Evolutionary conservation across 306 rosid genomes (phyloP).

Genomic region (Arachis hypogaea): DNA sequence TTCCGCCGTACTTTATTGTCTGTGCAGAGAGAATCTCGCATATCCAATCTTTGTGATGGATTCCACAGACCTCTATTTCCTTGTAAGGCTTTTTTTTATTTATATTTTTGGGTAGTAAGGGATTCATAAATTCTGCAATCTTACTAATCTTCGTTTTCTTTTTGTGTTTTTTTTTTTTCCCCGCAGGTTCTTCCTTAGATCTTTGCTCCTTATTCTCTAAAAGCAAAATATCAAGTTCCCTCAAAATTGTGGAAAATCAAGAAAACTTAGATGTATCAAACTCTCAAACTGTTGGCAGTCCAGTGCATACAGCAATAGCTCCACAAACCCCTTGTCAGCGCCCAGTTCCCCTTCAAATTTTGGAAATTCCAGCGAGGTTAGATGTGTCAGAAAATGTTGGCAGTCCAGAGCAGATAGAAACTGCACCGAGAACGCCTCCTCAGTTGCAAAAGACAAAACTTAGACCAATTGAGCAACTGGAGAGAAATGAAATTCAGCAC

Average conservation of each 20-base stretch:
- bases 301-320: constrained; percentile 45
- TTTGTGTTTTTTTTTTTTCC: too few relatives aligned
- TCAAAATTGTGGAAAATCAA: constrained; percentile 37
- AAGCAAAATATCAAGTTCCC: constrained; percentile 40
- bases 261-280: constrained; percentile 37
- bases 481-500: constrained; percentile 42
- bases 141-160: constrained; percentile 43
- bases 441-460: constrained; percentile 36
- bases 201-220: constrained; percentile 48
- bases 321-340: constrained; percentile 59
- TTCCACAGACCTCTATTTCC: constrained; percentile 64
- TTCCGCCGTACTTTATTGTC: constrained; percentile 42
- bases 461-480: constrained; percentile 46
- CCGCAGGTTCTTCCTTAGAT: constrained; percentile 53
- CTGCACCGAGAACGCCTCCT: constrained; percentile 74
- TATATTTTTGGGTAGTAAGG: not conserved
- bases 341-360: constrained; percentile 25
- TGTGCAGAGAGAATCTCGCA: constrained; percentile 43
- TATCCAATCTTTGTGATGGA: constrained; percentile 44
- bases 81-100: constrained; percentile 47
- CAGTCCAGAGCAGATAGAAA: constrained; percentile 40
- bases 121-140: constrained; percentile 30
- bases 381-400: constrained; percentile 31
- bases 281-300: constrained; percentile 42
- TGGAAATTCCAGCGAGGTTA: constrained; percentile 34